Evolutionary conservation across 106 monocot species (phyloP).

Genomic region (Gastrodia elata): DNA sequence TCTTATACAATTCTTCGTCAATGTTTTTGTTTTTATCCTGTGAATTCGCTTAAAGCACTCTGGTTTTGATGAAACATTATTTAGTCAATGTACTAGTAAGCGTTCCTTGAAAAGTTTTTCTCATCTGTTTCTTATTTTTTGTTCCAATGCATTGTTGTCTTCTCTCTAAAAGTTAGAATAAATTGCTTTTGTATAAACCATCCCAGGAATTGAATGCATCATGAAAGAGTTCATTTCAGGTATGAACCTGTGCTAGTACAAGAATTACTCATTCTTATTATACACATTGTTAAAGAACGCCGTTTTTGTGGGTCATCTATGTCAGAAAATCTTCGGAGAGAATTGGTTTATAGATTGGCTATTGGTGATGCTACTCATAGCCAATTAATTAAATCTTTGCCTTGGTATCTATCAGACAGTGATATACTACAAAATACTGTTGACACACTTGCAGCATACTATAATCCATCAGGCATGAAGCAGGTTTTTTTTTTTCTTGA

Average conservation of each 20-base stretch:
- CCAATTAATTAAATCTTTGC: constrained; percentile 73
- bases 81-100: neutral
- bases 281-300: constrained; percentile 82
- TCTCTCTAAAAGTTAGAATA: neutral
- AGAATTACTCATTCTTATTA: constrained; percentile 80
- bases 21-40: neutral
- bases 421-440: constrained; percentile 51
- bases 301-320: constrained; percentile 71
- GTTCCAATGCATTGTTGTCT: neutral
- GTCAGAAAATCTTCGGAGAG: constrained; percentile 65
- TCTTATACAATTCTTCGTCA: too few relatives aligned
- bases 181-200: neutral
- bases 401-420: constrained; percentile 62
- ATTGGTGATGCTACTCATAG: constrained; percentile 88
- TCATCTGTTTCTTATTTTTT: neutral
- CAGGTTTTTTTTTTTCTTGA: constrained; percentile 43
- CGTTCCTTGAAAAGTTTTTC: neutral
- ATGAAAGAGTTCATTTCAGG: constrained; percentile 40
- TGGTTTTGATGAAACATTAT: neutral
- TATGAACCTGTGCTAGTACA: constrained; percentile 77
- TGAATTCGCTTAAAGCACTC: neutral
- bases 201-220: constrained; percentile 1
- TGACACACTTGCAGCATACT: constrained; percentile 61
- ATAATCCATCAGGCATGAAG: constrained; percentile 82
- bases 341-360: constrained; percentile 59